Base-by-base conservation (phyloP, 345 rosid genomes). In the Moricandia moricandioides region DNA sequence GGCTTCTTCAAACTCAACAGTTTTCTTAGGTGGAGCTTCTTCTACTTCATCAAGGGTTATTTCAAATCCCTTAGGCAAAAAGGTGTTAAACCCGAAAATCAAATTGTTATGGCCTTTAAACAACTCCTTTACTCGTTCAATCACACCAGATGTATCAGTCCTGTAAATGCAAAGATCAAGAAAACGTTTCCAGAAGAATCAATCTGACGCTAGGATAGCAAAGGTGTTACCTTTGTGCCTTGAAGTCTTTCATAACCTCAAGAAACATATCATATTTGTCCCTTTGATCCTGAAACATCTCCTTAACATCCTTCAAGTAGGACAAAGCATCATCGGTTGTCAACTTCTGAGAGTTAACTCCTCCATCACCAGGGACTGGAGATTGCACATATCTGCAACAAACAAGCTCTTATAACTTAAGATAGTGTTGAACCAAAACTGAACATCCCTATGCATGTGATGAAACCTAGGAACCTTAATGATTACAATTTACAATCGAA, bases 171-270 rank as follows among this genome's bases (percentile, higher is more conserved):
- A 72, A 27, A 75, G 62, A 71, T 5, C 62, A 78, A 62, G 63
- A 72, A 27, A 29, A 58, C 21, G 21, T 6, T 30, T 13, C 30
- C 7, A 33, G 10, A 10, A 56, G 21, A 13, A 17, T 45, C 12
- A 65, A 40, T 2, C 56, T 6, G 1, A 13, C 13, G 45, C 63
- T 31, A 73, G 21, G 10, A 29, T 58, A 26, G 14, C 6, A 13
- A 73, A 16, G 17, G 58, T 4, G 52, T 62, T 30, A 92, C 99
- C 97, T 88, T 78, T 92, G 98, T 43, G 97, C 97, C 83, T 95
- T 95, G 75, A 95, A 95, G 77, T 95, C 99, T 75, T 95, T 95
- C 99, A 95, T 92, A 83, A 95, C 96, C 73, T 89, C 92, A 57
- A 95, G 88, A 63, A 95, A 92, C 84, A 58, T 83, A 47, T 90